Conservation (phyloP, 805 yeast genomes). For the Ogataea pini region DNA sequence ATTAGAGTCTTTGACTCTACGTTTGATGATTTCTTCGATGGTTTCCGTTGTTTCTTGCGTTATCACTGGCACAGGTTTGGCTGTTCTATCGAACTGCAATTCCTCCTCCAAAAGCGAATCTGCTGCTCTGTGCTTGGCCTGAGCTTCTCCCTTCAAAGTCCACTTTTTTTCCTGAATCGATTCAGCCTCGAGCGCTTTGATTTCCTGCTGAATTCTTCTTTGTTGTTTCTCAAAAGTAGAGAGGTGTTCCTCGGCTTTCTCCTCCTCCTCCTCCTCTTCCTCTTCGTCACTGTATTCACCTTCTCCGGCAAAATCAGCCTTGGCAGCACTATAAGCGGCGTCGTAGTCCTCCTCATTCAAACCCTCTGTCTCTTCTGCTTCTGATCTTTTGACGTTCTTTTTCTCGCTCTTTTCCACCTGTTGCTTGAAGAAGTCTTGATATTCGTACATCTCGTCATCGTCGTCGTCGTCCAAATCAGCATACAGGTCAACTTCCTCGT, state of each 20-base stretch:
- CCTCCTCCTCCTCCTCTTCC: constrained; percentile 39
- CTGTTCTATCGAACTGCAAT: constrained; percentile 86
- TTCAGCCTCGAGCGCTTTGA: constrained; percentile 77
- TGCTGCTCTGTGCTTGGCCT: constrained; percentile 74
- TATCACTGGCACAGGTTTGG: constrained; percentile 94
- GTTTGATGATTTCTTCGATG: constrained; percentile 83
- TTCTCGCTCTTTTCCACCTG: constrained; percentile 19
- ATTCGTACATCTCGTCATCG: constrained; percentile 48
- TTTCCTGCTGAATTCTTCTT: constrained; percentile 70
- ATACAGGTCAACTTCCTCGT: constrained; percentile 53
- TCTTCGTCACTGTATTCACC: constrained; percentile 39
- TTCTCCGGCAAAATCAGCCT: constrained; percentile 60
- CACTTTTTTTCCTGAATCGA: constrained; percentile 88
- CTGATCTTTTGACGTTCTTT: constrained; percentile 21
- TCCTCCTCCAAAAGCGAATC: constrained; percentile 84
- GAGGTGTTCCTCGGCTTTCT: constrained; percentile 41
- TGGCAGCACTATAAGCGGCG: constrained; percentile 59
- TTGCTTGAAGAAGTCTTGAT: constrained; percentile 64
- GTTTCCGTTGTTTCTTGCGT: constrained; percentile 86
- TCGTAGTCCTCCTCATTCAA: constrained; percentile 64
- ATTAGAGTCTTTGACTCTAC: constrained; percentile 70
- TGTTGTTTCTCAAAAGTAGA: constrained; percentile 88
- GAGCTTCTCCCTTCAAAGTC: constrained; percentile 93
- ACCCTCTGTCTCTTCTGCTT: constrained; percentile 41
- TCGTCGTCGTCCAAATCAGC: constrained; percentile 56